Base-by-base conservation (phyloP, 495 filamentous ascomycete species). In the Glonium stellatum region DNA sequence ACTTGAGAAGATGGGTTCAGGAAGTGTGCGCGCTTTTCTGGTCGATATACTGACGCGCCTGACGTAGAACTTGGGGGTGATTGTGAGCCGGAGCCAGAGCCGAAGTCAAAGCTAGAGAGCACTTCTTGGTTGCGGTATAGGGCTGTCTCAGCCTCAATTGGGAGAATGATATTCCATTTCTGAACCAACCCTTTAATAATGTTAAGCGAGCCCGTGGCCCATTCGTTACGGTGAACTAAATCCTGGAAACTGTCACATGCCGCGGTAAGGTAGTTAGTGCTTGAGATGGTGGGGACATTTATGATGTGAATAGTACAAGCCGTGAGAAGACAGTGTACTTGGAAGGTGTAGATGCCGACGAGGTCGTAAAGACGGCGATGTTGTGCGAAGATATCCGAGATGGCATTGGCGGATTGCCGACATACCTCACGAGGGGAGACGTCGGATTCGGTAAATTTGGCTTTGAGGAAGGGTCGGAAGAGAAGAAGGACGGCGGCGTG, bases 391-490 rank as follows among this genome's bases (percentile, higher is more conserved):
- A 76, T 54, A 10, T 60, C 27, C 1, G 70, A 70, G 6, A 70
- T 67, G 22, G 47, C 47, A 44, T 64, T 60, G 9, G 73, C 73
- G n/a, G 62, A 62, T 39, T 68, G 46, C 1, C 63, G 64, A 55
- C 71, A 74, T 6, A 73, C 63, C 21, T 70, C 60, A 6, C 67
- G 71, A 25, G 73, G 73, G 3, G 66, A 59, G 41, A 71, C 53
- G 1, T 65, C 44, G 0, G 63, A 66, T 22, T 69, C 37, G 6
- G 63, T 63, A 19, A 75, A 58, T 6, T 60, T 55, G 15, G 70
- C 64, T 52, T 65, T 67, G 21, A 74, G 62, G 44, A 74, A 73
- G 0, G 73, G 73, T 12, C 73, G 71, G 60, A 74, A 76, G 39
- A 76, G 71, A 51, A 69, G 63, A 10, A 73, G 60, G 4, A 75